phyloP scores from a whole-genome alignment of 208 protist genomes.

The Kentomonas sorsogonicus region DNA sequence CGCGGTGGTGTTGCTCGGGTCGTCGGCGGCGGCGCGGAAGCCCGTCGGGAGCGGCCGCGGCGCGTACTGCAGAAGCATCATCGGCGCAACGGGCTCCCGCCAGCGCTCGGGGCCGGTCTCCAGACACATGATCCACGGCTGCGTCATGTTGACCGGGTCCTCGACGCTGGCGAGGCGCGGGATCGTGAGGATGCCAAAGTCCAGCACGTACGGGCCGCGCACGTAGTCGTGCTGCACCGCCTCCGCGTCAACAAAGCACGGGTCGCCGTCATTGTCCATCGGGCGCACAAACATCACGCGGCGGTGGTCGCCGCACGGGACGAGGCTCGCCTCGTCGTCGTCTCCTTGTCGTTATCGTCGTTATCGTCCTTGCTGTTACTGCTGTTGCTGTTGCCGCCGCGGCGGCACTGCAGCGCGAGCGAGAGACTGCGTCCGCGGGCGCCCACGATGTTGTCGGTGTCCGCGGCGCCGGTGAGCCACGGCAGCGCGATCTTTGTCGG shows the following conservation, averaged over 20 bases:
- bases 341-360: constrained; percentile 11
- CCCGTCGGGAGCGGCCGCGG: constrained; percentile 30
- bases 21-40: constrained; percentile 46
- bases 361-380: background rate
- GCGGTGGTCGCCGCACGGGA: constrained; percentile 45
- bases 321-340: background rate
- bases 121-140: constrained; percentile 74
- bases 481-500: constrained; percentile 62
- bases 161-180: constrained; percentile 30
- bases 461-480: constrained; percentile 31
- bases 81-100: constrained; percentile 42
- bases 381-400: constrained; percentile 8
- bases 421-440: constrained; percentile 40
- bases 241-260: constrained; percentile 60
- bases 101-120: constrained; percentile 57
- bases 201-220: constrained; percentile 50
- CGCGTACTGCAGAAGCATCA: constrained; percentile 62
- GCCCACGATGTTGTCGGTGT: constrained; percentile 56
- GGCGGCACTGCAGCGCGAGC: constrained; percentile 44
- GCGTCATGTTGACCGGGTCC: constrained; percentile 27
- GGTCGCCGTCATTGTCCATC: constrained; percentile 50
- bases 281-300: constrained; percentile 70
- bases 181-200: constrained; percentile 50
- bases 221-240: constrained; percentile 25
- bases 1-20: constrained; percentile 60